These are phyloP conservation scores for Firmiana major DNA, from an alignment of 345 rosid species.

Conservation along the genomic window DNA sequence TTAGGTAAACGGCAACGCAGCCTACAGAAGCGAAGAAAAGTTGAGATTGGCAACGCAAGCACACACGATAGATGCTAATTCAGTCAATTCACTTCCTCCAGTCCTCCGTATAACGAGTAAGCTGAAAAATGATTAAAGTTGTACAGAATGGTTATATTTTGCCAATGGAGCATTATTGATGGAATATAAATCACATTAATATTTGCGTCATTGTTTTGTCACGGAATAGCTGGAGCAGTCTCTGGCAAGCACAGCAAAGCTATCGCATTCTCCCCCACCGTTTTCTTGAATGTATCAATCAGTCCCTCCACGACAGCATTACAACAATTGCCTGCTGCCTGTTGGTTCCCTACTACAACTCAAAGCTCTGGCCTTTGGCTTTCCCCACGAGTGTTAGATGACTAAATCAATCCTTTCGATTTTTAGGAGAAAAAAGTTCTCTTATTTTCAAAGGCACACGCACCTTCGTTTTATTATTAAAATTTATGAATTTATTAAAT, in stretches of 20 bases:
- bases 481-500: no score
- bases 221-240: neutral
- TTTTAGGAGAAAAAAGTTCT: no score
- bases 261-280: neutral
- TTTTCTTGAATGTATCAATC: neutral
- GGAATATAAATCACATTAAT: neutral
- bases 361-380: constrained; percentile 7
- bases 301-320: neutral
- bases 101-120: neutral
- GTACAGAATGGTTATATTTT: neutral
- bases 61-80: neutral
- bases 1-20: no score
- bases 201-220: neutral
- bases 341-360: neutral
- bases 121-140: neutral
- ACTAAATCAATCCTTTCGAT: neutral
- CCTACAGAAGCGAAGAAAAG: no score
- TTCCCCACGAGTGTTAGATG: neutral
- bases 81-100: neutral
- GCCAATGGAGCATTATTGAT: neutral
- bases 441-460: no score
- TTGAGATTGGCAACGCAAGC: no score
- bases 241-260: neutral
- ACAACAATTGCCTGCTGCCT: neutral
- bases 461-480: no score